A percentile compares a stretch with the other conserved stretches of the same genome.
Conservation (phyloP, 148 eudicot genomes). For the Rhododendron williamsianum region DNA sequence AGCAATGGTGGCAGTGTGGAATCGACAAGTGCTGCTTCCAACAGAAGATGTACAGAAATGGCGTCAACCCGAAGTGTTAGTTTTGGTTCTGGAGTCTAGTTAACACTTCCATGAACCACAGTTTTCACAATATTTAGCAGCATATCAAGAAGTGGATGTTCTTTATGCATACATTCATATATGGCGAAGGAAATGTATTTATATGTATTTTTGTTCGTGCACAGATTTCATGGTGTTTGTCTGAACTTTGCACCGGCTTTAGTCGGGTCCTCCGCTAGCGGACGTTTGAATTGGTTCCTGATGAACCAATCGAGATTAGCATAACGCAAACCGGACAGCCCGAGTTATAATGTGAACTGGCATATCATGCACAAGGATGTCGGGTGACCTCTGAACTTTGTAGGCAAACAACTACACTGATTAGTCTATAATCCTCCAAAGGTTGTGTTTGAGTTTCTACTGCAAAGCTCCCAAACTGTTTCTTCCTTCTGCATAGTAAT, state of each 20-base stretch:
- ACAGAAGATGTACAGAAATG: no score
- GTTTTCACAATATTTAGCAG: neutral
- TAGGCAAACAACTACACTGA: no score
- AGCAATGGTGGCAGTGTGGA: constrained; percentile 2
- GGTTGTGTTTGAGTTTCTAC: no score
- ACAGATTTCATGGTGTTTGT: neutral
- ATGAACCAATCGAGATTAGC: no score
- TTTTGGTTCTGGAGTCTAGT: constrained; percentile 7
- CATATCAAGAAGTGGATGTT: neutral
- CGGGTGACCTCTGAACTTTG: neutral
- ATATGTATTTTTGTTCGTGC: neutral
- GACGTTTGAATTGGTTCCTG: no score
- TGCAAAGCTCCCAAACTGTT: no score
- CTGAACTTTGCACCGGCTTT: neutral
- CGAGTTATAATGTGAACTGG: neutral
- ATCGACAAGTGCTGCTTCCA: no score
- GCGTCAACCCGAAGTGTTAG: constrained; percentile 8
- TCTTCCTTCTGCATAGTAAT: no score
- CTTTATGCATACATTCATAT: neutral
- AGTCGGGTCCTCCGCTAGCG: neutral
- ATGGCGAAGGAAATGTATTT: neutral
- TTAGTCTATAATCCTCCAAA: no score
- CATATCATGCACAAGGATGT: neutral
- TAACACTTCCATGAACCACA: neutral
- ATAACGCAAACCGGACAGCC: neutral